Conservation (phyloP, 2,329 filamentous ascomycete species). For the Penicillium brasilianum region DNA sequence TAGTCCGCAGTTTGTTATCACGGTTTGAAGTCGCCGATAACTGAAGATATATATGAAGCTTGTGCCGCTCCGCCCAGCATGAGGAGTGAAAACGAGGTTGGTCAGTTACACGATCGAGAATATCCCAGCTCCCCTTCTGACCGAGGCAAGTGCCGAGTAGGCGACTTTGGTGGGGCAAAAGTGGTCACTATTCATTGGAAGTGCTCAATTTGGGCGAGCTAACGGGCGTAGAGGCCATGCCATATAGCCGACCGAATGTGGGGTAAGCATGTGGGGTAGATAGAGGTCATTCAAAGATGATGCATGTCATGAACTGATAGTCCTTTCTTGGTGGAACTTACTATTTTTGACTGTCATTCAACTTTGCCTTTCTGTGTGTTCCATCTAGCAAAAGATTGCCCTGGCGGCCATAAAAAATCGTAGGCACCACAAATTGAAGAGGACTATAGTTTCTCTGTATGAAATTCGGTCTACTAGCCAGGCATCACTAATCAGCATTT, state of each 20-base stretch:
- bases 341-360: too few relatives aligned
- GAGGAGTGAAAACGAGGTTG: neutral
- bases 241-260: slow-evolving; percentile 24
- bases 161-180: slow-evolving; percentile 18
- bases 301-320: neutral
- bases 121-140: slow-evolving; percentile 4
- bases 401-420: too few relatives aligned
- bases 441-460: too few relatives aligned
- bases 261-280: slow-evolving; percentile 10
- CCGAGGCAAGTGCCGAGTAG: slow-evolving; percentile 26
- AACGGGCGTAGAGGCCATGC: slow-evolving; percentile 2
- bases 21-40: neutral
- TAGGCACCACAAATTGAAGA: too few relatives aligned
- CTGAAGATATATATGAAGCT: neutral
- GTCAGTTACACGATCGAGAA: neutral
- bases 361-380: too few relatives aligned
- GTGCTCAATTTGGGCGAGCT: neutral
- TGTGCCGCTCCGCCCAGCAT: neutral
- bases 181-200: neutral
- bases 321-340: too few relatives aligned
- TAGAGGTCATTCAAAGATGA: neutral
- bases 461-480: too few relatives aligned
- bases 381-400: too few relatives aligned
- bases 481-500: too few relatives aligned
- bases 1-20: neutral